Conservation (phyloP, 2,329 filamentous ascomycete genomes). For the Aspergillus pseudoterreus region DNA sequence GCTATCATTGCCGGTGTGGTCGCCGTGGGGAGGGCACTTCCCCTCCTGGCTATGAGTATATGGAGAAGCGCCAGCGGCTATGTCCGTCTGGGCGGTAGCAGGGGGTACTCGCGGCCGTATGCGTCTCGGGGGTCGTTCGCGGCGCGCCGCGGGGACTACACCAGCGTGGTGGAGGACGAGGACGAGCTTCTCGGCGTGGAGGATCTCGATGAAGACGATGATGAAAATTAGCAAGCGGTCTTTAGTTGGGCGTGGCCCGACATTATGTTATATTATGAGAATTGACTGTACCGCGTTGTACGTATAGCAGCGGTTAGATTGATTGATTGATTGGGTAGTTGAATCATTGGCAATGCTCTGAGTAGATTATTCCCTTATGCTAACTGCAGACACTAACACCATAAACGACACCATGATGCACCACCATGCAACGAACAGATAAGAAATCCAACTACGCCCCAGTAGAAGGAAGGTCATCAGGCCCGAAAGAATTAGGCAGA, state of each 20-base stretch:
- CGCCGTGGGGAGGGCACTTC: constrained; percentile 66
- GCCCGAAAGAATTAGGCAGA: constrained; percentile 66
- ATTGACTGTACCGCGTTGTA: neutral
- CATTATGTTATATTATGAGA: constrained; percentile 5
- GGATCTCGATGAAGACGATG: constrained; percentile 90
- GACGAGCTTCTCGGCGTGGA: constrained; percentile 83
- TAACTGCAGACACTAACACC: too few species aligned
- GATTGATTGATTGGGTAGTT: neutral
- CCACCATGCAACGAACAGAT: too few species aligned
- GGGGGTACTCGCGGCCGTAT: constrained; percentile 65
- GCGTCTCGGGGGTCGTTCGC: constrained; percentile 88
- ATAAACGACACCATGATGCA: too few species aligned
- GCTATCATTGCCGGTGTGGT: constrained; percentile 77
- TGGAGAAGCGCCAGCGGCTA: constrained; percentile 63
- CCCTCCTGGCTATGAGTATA: constrained; percentile 67
- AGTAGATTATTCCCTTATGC: too few species aligned
- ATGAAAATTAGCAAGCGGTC: constrained; percentile 21
- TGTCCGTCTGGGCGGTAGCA: constrained; percentile 41
- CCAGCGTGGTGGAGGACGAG: constrained; percentile 85
- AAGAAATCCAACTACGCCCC: neutral
- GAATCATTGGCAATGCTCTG: too few species aligned
- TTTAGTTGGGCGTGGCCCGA: neutral
- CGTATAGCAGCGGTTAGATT: neutral
- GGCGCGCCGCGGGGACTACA: constrained; percentile 80
- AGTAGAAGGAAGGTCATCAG: constrained; percentile 50